Base-by-base conservation (phyloP, 805 yeast species). In the Wickerhamiella siamensis region DNA sequence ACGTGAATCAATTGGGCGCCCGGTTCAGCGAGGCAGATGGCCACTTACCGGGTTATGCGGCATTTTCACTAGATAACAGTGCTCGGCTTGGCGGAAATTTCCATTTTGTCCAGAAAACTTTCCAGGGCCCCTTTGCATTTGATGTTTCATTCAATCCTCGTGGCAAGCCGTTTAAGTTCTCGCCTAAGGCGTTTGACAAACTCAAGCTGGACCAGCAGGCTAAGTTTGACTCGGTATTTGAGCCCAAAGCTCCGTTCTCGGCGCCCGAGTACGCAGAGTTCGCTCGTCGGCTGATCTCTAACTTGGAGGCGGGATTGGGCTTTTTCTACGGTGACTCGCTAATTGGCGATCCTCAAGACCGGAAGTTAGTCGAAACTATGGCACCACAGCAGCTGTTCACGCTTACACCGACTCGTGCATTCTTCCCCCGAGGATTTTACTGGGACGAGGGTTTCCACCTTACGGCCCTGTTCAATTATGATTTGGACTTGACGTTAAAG, bases 361-460 rank as follows among this genome's bases (percentile, higher is more conserved):
- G 41, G 4, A 6, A 31, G 33, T 24, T 31, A 44, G 59, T 66
- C 16, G 40, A 41, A 5, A 47, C 46, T 4, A 47, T 40, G 3
- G 54, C 52, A n/a, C 94, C 95, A 1, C 61, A 64, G 46, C 83
- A 78, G 48, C 62, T 91, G 38, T 83, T 86, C 53, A 72, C 91
- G 0, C 68, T 84, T 18, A 91, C 84, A 27, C 98, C 98, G 2
- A 83, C 95, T 38, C 70, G 98, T 40, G 83, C 94, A 0, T 83
- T 83, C 55, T 91, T 91, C 61, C 97, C 98, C 3, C 71, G 98
- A 48, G 98, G 98, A 0, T 91, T 91, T 55, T 84, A 83, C 56
- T 91, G 98, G 98, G 98, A 91, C 61, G 98, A 91, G 62, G 98
- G 98, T 0, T 91, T 91, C 61, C 95, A 88, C 58, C 65, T 88